A percentile compares a stretch with the other conserved stretches of the same genome.
Evolutionary conservation across 169 alveolate species (phyloP).

Genomic region (Plasmodium adleri): DNA sequence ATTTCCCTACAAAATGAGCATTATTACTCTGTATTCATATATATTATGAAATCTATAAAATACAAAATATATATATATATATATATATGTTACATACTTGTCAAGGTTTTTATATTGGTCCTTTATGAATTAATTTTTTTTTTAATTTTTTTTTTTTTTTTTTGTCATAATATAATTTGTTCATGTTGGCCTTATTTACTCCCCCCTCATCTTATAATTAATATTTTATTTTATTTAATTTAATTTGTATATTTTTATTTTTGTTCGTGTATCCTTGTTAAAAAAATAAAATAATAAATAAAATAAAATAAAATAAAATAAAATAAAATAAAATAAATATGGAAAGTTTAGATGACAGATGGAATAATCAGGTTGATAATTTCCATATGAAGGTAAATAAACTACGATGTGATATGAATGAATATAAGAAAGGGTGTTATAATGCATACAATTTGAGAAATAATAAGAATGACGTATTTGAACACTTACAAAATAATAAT

Average conservation of each 20-base stretch:
- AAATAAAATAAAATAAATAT: neutral
- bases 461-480: conserved; percentile 8
- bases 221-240: neutral
- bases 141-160: neutral
- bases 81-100: neutral
- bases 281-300: too few species aligned
- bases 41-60: too few species aligned
- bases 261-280: neutral
- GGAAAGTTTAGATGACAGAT: conserved; percentile 39
- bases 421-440: conserved; percentile 25
- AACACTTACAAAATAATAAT: conserved; percentile 30
- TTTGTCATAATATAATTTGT: neutral
- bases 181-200: too few species aligned
- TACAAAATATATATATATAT: neutral
- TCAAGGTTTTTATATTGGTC: neutral
- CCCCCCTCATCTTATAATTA: too few species aligned
- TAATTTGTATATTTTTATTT: neutral
- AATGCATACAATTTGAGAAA: conserved; percentile 16
- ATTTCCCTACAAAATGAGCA: too few species aligned
- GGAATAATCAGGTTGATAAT: conserved; percentile 47
- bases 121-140: neutral
- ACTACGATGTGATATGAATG: conserved; percentile 30
- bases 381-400: conserved; percentile 57
- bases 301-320: neutral
- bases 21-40: too few species aligned